These are phyloP conservation scores for Candida golubevii DNA, from an alignment of 805 yeast species.

Conservation along the genomic window DNA sequence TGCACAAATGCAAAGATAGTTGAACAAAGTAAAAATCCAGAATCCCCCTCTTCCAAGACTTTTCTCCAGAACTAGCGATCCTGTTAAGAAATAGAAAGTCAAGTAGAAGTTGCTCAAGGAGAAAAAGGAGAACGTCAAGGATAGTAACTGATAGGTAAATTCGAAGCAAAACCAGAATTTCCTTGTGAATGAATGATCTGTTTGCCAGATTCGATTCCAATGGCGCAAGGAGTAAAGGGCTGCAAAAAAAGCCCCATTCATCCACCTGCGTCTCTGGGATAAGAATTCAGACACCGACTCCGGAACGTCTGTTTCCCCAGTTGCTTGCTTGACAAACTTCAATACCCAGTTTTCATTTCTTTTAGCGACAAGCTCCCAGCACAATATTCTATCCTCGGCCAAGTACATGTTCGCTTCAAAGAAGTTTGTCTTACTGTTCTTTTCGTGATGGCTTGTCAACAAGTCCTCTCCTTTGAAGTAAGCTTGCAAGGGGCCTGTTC, in stretches of 20 bases:
- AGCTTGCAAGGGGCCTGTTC: constrained; percentile 85
- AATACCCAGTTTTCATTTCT: constrained; percentile 26
- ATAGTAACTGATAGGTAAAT: constrained; percentile 22
- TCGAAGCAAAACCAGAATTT: constrained; percentile 24
- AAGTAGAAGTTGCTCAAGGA: constrained; percentile 27
- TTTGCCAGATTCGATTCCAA: constrained; percentile 22
- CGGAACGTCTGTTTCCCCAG: constrained; percentile 30
- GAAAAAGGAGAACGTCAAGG: constrained; percentile 22
- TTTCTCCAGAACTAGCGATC: constrained; percentile 48
- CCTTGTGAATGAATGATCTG: constrained; percentile 21
- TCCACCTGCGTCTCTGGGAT: constrained; percentile 28
- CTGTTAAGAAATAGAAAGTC: constrained; percentile 25
- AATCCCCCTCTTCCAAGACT: constrained; percentile 68
- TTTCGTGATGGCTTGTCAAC: constrained; percentile 24
- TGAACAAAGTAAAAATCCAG: constrained; percentile 78
- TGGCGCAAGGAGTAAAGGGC: constrained; percentile 25
- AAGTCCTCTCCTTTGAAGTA: constrained; percentile 84
- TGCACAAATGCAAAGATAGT: constrained; percentile 77
- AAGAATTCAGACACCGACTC: constrained; percentile 25
- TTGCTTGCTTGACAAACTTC: constrained; percentile 28
- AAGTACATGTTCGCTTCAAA: constrained; percentile 71
- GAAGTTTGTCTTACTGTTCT: constrained; percentile 59
- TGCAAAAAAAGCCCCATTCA: constrained; percentile 29
- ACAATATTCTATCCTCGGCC: constrained; percentile 28
- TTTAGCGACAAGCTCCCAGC: constrained; percentile 29